These are phyloP conservation scores for Mycena rosella DNA, from an alignment of 768 basidiomycete species.

Conservation along the genomic window DNA sequence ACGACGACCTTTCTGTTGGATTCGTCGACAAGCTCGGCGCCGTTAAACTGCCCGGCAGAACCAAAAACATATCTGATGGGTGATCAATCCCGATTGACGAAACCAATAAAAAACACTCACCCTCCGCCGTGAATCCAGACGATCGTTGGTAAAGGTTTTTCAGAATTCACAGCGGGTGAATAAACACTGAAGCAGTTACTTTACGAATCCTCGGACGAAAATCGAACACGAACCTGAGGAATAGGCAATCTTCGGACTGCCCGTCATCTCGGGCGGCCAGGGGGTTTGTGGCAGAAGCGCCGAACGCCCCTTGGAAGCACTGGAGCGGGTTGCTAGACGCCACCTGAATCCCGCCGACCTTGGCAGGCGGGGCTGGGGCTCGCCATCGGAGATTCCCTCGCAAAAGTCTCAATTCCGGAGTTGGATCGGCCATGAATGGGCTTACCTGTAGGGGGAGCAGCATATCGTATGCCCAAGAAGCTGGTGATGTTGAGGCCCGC, in stretches of 20 bases:
- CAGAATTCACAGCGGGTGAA: background rate
- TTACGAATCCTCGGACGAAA: background rate
- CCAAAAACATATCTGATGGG: slow-evolving; percentile 18
- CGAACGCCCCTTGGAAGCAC: no score
- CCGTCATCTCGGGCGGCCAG: no score
- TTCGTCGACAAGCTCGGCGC: no score
- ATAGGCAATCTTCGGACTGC: slow-evolving; percentile 9
- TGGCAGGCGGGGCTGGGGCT: no score
- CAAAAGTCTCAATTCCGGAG: no score
- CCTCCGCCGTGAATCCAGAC: slow-evolving; percentile 42
- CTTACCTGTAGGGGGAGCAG: slow-evolving; percentile 48
- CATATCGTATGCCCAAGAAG: slow-evolving; percentile 48
- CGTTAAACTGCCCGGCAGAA: no score
- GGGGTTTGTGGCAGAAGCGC: no score
- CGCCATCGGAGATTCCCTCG: slow-evolving; percentile 18
- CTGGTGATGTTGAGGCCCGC: slow-evolving; percentile 32
- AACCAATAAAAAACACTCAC: background rate
- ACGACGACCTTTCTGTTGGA: no score
- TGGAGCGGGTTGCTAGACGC: no score
- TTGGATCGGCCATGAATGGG: no score
- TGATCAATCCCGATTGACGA: background rate
- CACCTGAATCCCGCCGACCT: no score
- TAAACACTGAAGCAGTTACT: background rate
- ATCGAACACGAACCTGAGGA: background rate
- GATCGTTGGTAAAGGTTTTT: slow-evolving; percentile 23